These are phyloP conservation scores for Stropharia rugosoannulata DNA, from an alignment of 768 basidiomycete species.

Conservation along the genomic window DNA sequence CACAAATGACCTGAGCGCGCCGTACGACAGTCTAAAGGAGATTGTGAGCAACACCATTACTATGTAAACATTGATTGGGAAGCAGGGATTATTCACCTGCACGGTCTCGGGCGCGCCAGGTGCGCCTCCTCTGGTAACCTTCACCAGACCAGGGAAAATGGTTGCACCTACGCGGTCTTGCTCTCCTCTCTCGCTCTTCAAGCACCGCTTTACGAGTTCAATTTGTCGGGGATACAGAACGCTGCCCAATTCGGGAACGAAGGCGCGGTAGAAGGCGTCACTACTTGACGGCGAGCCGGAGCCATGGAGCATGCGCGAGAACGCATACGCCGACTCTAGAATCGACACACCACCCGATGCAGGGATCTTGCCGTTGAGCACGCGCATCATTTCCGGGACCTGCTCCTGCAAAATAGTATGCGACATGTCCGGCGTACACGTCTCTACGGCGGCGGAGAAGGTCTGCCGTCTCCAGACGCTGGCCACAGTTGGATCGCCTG, in stretches of 20 bases:
- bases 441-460: conserved; percentile 82
- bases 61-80: background rate
- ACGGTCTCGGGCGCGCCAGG: conserved; percentile 45
- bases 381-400: conserved; percentile 59
- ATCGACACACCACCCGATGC: conserved; percentile 51
- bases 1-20: conserved; percentile 84
- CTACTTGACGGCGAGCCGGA: conserved; percentile 55
- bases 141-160: conserved; percentile 86
- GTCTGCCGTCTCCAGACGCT: conserved; percentile 90
- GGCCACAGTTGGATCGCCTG: conserved; percentile 87
- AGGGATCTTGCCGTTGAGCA: conserved; percentile 46
- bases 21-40: conserved; percentile 62
- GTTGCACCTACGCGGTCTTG: conserved; percentile 78
- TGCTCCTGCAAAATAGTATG: conserved; percentile 67
- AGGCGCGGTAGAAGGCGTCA: conserved; percentile 84
- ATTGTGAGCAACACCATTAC: conserved; percentile 8
- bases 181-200: conserved; percentile 73
- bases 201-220: conserved; percentile 81
- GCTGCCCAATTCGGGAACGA: conserved; percentile 81
- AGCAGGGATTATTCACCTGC: conserved; percentile 36
- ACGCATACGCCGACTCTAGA: conserved; percentile 72
- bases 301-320: conserved; percentile 86
- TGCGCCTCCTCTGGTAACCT: conserved; percentile 53
- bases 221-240: conserved; percentile 75
- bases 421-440: conserved; percentile 71